A percentile compares a stretch with the other conserved stretches of the same genome.
phyloP scores from a whole-genome alignment of 805 yeast species.

The Limtongia smithiae region DNA sequence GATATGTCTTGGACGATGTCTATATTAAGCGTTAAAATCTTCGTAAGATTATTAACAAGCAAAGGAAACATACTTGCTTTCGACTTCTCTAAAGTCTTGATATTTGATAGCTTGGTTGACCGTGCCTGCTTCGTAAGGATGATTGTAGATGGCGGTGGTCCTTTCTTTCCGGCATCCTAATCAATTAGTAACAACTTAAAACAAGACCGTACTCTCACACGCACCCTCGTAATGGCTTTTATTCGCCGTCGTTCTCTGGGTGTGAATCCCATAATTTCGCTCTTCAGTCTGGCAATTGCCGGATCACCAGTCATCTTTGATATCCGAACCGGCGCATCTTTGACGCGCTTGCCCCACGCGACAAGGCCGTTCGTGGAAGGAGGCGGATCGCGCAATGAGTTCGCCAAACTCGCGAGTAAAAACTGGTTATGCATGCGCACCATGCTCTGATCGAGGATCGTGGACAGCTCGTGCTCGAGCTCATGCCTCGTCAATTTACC shows the following conservation, averaged over 20 bases:
- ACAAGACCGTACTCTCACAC: constrained; percentile 4
- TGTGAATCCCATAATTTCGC: constrained; percentile 81
- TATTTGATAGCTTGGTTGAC: constrained; percentile 82
- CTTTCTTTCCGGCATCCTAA: constrained; percentile 73
- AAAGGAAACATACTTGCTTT: constrained; percentile 16
- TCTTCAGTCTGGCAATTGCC: constrained; percentile 78
- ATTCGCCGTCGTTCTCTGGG: constrained; percentile 80
- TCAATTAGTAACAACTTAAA: not conserved
- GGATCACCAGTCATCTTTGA: constrained; percentile 41
- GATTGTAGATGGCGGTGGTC: constrained; percentile 41
- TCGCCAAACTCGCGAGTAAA: constrained; percentile 75
- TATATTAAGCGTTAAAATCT: not conserved
- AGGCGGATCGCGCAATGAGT: constrained; percentile 74
- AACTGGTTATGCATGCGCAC: constrained; percentile 76
- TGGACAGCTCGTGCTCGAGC: constrained; percentile 54
- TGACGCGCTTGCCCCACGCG: constrained; percentile 50
- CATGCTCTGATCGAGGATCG: constrained; percentile 51
- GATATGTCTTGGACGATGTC: constrained; percentile 89
- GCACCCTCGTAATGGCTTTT: constrained; percentile 60
- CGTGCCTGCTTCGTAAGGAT: constrained; percentile 46
- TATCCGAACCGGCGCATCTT: constrained; percentile 48
- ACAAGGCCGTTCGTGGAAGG: constrained; percentile 46
- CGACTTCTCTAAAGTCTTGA: constrained; percentile 37
- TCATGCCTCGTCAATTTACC: constrained; percentile 69
- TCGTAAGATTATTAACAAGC: not conserved